phyloP scores from a whole-genome alignment of 2,329 filamentous ascomycete genomes.

The Fusarium sp. region DNA sequence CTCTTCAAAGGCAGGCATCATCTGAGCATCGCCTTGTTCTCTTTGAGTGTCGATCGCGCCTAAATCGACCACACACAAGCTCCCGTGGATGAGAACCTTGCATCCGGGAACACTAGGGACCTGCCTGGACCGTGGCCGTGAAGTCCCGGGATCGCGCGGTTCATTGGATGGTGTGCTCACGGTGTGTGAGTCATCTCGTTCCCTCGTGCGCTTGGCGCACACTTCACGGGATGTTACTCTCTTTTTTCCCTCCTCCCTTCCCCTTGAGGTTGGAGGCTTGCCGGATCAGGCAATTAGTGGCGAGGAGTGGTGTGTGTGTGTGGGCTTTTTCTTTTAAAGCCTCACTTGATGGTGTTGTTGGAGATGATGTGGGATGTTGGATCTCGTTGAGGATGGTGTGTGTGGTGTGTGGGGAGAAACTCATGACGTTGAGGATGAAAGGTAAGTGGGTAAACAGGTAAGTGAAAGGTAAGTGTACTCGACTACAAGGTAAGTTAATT shows the following conservation, averaged over 20 bases:
- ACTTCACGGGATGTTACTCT: conserved; percentile 21
- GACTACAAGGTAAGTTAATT: background rate
- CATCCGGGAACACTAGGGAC: conserved; percentile 20
- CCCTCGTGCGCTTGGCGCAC: conserved; percentile 14
- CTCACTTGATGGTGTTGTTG: background rate
- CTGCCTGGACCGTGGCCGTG: conserved; percentile 4
- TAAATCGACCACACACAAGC: conserved; percentile 13
- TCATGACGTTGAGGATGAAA: background rate
- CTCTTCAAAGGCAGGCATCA: background rate
- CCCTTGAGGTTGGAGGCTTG: conserved; percentile 36
- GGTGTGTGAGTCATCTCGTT: conserved; percentile 43
- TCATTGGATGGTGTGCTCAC: conserved; percentile 34
- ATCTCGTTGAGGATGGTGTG: conserved; percentile 4
- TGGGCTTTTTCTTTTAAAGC: conserved; percentile 8
- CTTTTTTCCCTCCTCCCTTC: conserved; percentile 8
- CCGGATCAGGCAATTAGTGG: conserved; percentile 39
- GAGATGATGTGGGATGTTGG: conserved; percentile 9
- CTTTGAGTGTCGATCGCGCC: conserved; percentile 5
- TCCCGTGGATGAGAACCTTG: background rate
- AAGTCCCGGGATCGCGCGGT: conserved; percentile 30
- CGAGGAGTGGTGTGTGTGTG: conserved; percentile 27
- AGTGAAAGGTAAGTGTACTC: conserved; percentile 3
- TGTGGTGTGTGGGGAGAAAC: background rate
- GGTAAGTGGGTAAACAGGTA: conserved; percentile 14
- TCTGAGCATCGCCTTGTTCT: conserved; percentile 3